Base-by-base conservation (phyloP, 108 stramenopile species). In the Nitzschia palea region DNA sequence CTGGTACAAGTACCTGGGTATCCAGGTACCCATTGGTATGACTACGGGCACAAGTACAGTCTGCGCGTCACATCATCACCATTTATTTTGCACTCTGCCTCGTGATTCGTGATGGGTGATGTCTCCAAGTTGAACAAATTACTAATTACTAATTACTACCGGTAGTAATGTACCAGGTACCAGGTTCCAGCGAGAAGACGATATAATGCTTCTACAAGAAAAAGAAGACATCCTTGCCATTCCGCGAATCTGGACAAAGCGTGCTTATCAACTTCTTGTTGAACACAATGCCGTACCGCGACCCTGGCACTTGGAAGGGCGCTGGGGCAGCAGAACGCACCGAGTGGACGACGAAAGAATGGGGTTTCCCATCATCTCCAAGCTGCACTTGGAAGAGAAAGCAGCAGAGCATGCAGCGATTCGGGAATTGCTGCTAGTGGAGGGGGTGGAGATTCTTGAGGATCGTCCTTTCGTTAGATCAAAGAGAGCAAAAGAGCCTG, bases 301-400 rank as follows among this genome's bases (percentile, higher is more conserved):
- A 27, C 67, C 62, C 27, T 90, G 85, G 82, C 86, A 90, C 68
- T 53, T 90, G 29, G 90, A 86, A 58, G 90, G 90, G 27, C 73
- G 90, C 48, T 86, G 78, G 63, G 90, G 90, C 17, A 76, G 77
- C 27, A 70, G 91, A 25, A 89, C 86, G 15, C 82, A 87, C 64
- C 55, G 67, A 12, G 54, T 84, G 3, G 55, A 75, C 36, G 54
- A 68, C 10, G 44, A 44, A 3, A 45, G 54, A 15, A 70, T 75
- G 51, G 77, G 77, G 9, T 44, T 78, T 29, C 77, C 76, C 29
- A 40, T 78, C 22, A 5, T 65, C 3, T 61, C 54, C 5, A 20
- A 34, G 55, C 58, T 40, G 18, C 15, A 23, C 5, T 12, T 64
- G 1, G 1, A 44, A 20, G 42, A 62, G 27, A 10, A 26, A 0